Conservation (phyloP, 148 eudicot genomes). For the Heliamphora exappendiculata region DNA sequence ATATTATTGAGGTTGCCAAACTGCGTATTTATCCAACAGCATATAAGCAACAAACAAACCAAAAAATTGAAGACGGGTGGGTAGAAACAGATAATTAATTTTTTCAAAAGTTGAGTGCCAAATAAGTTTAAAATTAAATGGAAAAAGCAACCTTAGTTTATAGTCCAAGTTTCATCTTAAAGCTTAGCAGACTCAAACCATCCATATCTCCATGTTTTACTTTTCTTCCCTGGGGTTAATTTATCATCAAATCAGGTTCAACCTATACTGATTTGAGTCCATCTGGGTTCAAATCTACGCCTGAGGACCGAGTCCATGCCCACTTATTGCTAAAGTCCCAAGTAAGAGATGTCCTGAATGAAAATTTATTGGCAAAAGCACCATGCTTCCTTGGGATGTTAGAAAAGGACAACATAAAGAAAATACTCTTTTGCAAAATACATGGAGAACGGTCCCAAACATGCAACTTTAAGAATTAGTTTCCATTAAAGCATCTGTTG, state of each 20-base stretch:
- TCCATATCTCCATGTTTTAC: not conserved
- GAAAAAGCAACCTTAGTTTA: not conserved
- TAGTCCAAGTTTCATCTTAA: not conserved
- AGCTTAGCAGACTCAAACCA: not conserved
- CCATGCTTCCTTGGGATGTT: not conserved
- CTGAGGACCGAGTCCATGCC: not conserved
- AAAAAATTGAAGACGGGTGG: not conserved
- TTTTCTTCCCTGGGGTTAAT: not conserved
- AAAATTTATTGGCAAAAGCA: not conserved
- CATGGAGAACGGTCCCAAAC: not conserved
- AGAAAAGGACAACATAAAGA: not conserved
- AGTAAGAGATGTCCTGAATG: not conserved
- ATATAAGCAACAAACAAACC: not conserved
- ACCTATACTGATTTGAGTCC: not conserved
- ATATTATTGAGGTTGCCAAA: not conserved
- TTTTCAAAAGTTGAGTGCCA: not conserved
- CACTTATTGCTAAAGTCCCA: not conserved
- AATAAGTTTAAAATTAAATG: not conserved
- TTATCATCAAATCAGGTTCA: slow-evolving; percentile 1
- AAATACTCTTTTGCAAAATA: not conserved
- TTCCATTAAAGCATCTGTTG: not conserved
- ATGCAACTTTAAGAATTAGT: not conserved
- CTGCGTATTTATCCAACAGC: not conserved
- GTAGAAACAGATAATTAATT: not conserved
- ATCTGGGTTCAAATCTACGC: not conserved